phyloP scores from a whole-genome alignment of 257 asterid species.

The Plantago elongata region DNA sequence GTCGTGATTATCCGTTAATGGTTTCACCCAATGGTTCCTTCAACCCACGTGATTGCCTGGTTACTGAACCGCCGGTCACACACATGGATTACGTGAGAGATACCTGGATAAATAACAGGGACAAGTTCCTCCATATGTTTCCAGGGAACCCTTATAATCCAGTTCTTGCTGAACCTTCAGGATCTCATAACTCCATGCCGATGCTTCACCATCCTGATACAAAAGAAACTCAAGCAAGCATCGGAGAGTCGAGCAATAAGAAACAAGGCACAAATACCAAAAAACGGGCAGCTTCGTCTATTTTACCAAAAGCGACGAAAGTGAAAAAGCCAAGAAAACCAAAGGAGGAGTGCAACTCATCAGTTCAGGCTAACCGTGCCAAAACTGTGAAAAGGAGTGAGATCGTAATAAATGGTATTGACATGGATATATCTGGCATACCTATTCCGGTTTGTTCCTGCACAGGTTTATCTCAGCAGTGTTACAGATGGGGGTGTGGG shows the following conservation, averaged over 20 bases:
- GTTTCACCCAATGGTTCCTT: conserved; percentile 57
- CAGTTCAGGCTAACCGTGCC: conserved; percentile 41
- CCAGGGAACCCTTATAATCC: conserved; percentile 53
- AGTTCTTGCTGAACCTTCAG: conserved; percentile 60
- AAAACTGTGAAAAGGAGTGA: conserved; percentile 75
- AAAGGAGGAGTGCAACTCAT: conserved; percentile 50
- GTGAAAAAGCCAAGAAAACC: conserved; percentile 67
- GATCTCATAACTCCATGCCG: conserved; percentile 50
- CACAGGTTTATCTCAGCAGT: conserved; percentile 91
- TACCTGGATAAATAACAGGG: conserved; percentile 78
- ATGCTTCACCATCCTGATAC: conserved; percentile 59
- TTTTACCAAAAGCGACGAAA: conserved; percentile 55
- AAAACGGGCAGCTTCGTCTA: conserved; percentile 44
- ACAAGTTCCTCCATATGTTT: conserved; percentile 67
- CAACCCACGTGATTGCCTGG: conserved; percentile 54
- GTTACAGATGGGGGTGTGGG: conserved; percentile 97
- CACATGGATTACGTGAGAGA: conserved; percentile 81
- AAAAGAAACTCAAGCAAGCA: conserved; percentile 30
- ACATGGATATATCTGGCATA: conserved; percentile 79
- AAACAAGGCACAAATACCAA: conserved; percentile 51
- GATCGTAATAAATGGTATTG: conserved; percentile 74
- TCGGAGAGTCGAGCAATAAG: conserved; percentile 48
- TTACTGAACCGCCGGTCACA: conserved; percentile 52
- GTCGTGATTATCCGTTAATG: conserved; percentile 54
- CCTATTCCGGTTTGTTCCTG: conserved; percentile 95